Base-by-base conservation (phyloP, 2,329 filamentous ascomycete genomes). In the Cordyceps pruinosa region DNA sequence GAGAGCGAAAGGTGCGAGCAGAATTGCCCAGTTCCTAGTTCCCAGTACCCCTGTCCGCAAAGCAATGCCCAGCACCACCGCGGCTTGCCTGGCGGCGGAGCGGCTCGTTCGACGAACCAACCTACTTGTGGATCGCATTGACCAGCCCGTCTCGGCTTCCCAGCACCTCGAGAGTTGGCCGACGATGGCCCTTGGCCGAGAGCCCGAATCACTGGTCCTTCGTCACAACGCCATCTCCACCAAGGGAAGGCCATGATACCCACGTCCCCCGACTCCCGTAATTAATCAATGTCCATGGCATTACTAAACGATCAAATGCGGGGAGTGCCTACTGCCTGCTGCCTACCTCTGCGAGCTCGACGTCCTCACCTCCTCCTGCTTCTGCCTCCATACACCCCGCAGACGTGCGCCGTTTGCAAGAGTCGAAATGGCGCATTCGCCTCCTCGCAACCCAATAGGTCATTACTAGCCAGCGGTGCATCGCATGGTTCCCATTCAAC, bases 81-180 rank as follows among this genome's bases (percentile, higher is more conserved):
- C 39, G 5, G 6, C 26, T 17, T 9, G 25, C 37, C 19, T 28
- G 12, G 28, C 15, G n/a, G 28, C n/a, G 50, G 37, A 34, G 8
- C 12, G 26, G 17, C 19, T 44, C 26, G 21, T 44, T 50, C 15
- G 15, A 19, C 7, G 23, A 15, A n/a, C n/a, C n/a, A n/a, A n/a
- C n/a, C n/a, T n/a, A 13, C 19, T 32, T 45, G 50, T 53, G 50
- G 50, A 35, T 53, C 44, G n/a, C n/a, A n/a, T n/a, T n/a, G n/a
- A n/a, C n/a, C n/a, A n/a, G n/a, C n/a, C n/a, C n/a, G n/a, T n/a
- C n/a, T n/a, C 50, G 6, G 26, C 19, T 21, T 25, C 25, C 12
- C 3, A 17, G n/a, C 17, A 12, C 12, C 15, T 9, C 15, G 17
- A 45, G 50, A 53, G 50, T 53, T 53, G 21, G 50, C 50, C 50